Percentiles rank a stretch among this genome's conserved stretches.
Evolutionary conservation across 768 basidiomycete species (phyloP).

Genomic region (Pisolithus microcarpus): DNA sequence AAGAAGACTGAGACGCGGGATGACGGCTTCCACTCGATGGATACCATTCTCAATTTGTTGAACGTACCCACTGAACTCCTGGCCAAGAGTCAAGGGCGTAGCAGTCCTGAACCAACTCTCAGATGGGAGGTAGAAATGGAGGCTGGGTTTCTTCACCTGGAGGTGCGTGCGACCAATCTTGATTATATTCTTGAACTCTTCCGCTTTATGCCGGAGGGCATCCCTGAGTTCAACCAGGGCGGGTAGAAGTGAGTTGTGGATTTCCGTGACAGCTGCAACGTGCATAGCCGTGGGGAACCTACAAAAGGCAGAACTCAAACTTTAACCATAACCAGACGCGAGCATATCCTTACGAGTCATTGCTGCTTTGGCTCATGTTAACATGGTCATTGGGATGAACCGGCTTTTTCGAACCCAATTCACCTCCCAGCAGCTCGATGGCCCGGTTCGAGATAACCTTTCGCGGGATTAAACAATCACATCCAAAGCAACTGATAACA

Average conservation of each 20-base stretch:
- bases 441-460: slow-evolving; percentile 98
- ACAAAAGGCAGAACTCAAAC: slow-evolving; percentile 1
- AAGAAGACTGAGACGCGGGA: slow-evolving; percentile 81
- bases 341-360: slow-evolving; percentile 73
- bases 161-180: slow-evolving; percentile 98
- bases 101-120: slow-evolving; percentile 61
- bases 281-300: slow-evolving; percentile 99
- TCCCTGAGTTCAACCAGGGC: slow-evolving; percentile 78
- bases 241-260: slow-evolving; percentile 72
- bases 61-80: slow-evolving; percentile 98
- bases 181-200: slow-evolving; percentile 84
- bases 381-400: slow-evolving; percentile 99
- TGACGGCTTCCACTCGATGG: slow-evolving; percentile 67
- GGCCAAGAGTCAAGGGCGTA: slow-evolving; percentile 93
- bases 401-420: slow-evolving; percentile 92
- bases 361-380: slow-evolving; percentile 98
- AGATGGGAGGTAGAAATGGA: not conserved
- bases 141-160: slow-evolving; percentile 40
- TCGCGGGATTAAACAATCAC: not conserved
- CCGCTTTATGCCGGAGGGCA: slow-evolving; percentile 76
- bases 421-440: slow-evolving; percentile 92
- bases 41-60: slow-evolving; percentile 91
- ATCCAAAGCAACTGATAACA: not conserved
- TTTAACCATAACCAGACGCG: not conserved
- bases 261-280: slow-evolving; percentile 88